These are phyloP conservation scores for Peronospora destructor DNA, from an alignment of 352 stramenopile species.

Conservation along the genomic window DNA sequence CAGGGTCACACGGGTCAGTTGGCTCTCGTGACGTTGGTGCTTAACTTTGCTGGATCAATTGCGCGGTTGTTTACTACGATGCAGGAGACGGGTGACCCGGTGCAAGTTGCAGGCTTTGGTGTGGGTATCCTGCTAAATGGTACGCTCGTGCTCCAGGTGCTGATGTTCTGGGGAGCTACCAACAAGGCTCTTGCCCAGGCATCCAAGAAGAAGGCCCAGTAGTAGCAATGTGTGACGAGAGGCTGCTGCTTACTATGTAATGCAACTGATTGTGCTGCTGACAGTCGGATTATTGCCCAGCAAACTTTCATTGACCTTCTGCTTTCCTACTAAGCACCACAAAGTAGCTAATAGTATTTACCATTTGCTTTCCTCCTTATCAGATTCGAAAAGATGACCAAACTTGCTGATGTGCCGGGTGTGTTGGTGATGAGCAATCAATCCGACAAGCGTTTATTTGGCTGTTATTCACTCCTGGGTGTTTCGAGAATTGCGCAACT, in stretches of 20 bases:
- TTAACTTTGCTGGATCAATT: slow-evolving; percentile 76
- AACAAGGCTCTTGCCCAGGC: slow-evolving; percentile 57
- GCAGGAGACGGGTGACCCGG: slow-evolving; percentile 75
- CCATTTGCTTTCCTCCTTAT: background rate
- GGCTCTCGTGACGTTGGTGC: slow-evolving; percentile 75
- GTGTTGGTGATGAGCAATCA: too few relatives aligned
- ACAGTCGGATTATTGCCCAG: background rate
- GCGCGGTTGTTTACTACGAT: slow-evolving; percentile 84
- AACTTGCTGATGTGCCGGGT: background rate
- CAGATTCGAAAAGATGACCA: too few relatives aligned
- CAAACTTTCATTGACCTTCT: background rate
- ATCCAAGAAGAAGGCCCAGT: slow-evolving; percentile 69
- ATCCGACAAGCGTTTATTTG: too few relatives aligned
- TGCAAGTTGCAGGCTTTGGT: slow-evolving; percentile 61
- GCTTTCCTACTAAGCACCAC: background rate
- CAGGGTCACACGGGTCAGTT: slow-evolving; percentile 87
- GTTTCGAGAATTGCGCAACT: too few relatives aligned
- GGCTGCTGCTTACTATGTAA: background rate
- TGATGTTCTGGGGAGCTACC: slow-evolving; percentile 78
- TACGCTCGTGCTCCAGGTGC: slow-evolving; percentile 68
- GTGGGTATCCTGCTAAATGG: slow-evolving; percentile 74
- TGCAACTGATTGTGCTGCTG: background rate
- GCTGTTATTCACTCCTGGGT: too few relatives aligned
- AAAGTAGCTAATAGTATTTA: background rate
- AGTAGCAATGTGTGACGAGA: slow-evolving; percentile 3